Evolutionary conservation across 2,329 filamentous ascomycete genomes (phyloP), one percentile per base, ranked within the genome.

Genomic region (Aspergillus sp.): DNA sequence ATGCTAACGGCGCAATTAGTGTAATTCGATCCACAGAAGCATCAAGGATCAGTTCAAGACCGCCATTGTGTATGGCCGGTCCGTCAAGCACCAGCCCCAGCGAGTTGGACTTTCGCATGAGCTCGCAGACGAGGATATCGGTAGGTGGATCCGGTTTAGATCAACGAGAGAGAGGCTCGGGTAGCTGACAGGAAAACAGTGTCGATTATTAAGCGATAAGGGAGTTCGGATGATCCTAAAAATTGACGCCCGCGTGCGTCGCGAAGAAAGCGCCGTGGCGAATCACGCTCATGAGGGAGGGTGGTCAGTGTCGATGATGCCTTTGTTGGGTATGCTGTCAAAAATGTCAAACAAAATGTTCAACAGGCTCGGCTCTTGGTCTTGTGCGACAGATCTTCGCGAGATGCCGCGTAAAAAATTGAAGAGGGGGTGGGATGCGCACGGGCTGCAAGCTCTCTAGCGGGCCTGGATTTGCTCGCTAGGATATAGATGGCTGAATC

Each of bases 51-150:
- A 95, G 58, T 98, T 98, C 78, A 94, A 91, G 71, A 82, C 85
- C 49, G 93, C 93, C 43, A 85, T 98, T 63, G 93, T 98, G 34
- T 98, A 97, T 68, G 93, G 93, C 56, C 93, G 91, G 67, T 96
- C 90, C 44, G 91, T 97, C 56, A 97, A 97, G 78, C 93, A 98
- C 73, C 93, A 97, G 72, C 93, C 93, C 53, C 93, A 98, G 72
- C 82, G 90, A 61, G 93, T 97, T 50, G 93, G 93, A 39, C 78
- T 98, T 53, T 75, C 80, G 42, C 93, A 98, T 67, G 89, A 95
- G 74, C 77, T 98, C 61, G 88, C 83, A 45, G 93, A 98, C 67
- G 93, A 98, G 73, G 93, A 98, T 72, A 95, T 98, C 70, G 88
- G 88, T 91, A 77, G 73, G 84, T 76, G 32, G 35, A 30, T 30